These are phyloP conservation scores for Tulasnella sp. DNA, from an alignment of 768 basidiomycete genomes.

Conservation along the genomic window DNA sequence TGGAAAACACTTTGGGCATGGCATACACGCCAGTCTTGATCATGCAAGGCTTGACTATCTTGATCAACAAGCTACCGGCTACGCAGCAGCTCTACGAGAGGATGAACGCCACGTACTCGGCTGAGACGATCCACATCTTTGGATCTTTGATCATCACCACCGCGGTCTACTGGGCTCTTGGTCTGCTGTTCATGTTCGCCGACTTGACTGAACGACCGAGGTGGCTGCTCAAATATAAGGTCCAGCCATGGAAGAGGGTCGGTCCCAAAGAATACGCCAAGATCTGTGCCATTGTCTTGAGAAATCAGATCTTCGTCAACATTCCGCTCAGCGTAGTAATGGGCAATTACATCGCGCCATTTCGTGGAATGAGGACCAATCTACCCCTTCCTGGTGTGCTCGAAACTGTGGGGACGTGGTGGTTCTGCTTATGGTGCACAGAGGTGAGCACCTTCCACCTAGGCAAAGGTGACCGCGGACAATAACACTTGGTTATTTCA, in stretches of 20 bases:
- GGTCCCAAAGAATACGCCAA: constrained; percentile 7
- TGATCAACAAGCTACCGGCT: background rate
- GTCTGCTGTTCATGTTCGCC: background rate
- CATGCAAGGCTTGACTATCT: background rate
- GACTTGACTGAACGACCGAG: constrained; percentile 6
- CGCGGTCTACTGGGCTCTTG: background rate
- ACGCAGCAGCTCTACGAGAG: background rate
- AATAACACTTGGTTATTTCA: background rate
- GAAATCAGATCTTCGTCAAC: background rate
- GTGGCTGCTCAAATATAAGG: constrained; percentile 5
- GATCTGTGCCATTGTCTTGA: background rate
- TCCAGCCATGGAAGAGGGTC: constrained; percentile 4
- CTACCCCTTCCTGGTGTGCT: constrained; percentile 3
- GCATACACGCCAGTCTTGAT: background rate
- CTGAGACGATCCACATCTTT: background rate
- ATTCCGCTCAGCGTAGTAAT: background rate
- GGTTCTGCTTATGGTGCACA: background rate
- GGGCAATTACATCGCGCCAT: background rate
- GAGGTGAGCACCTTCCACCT: background rate
- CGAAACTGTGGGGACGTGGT: constrained; percentile 6
- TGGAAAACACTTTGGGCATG: background rate
- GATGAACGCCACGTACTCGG: background rate
- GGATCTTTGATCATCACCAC: background rate
- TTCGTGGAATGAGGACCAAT: constrained; percentile 4
- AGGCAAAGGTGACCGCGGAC: background rate